Conservation (phyloP, 2,329 filamentous ascomycete species). For the Daldinia sp. region DNA sequence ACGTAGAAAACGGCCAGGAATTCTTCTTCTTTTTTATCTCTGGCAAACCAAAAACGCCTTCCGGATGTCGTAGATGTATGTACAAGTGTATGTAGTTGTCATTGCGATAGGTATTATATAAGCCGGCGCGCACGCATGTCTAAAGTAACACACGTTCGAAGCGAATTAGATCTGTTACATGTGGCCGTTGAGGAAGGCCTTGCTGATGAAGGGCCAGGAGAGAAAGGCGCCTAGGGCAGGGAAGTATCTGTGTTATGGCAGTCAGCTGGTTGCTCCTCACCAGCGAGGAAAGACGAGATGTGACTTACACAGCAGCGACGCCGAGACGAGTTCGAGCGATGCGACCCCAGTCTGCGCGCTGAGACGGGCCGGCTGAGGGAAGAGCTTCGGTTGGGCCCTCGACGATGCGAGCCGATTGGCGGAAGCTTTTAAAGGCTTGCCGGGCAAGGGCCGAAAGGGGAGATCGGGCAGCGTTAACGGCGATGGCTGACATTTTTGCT, state of each 20-base stretch:
- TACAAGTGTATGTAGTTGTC: constrained; percentile 20
- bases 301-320: constrained; percentile 49
- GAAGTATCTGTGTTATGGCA: constrained; percentile 46
- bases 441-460: constrained; percentile 23
- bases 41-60: constrained; percentile 21
- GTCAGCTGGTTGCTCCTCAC: constrained; percentile 22
- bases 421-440: constrained; percentile 26
- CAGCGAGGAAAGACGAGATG: neutral
- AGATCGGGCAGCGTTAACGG: constrained; percentile 25
- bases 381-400: constrained; percentile 28
- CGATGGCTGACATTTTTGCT: constrained; percentile 25
- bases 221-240: constrained; percentile 47
- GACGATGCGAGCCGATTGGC: constrained; percentile 27
- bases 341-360: constrained; percentile 49
- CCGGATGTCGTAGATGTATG: constrained; percentile 19
- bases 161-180: constrained; percentile 31
- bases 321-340: constrained; percentile 46
- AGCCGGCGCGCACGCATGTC: neutral
- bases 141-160: neutral
- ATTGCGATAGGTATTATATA: constrained; percentile 3
- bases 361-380: constrained; percentile 10
- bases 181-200: constrained; percentile 41
- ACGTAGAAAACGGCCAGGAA: constrained; percentile 12
- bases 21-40: neutral
- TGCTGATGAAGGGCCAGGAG: constrained; percentile 49